Percentiles rank a stretch among this genome's conserved stretches.
Conservation (phyloP, 176 grass and related monocot genomes). For the Dactylis glomerata region DNA sequence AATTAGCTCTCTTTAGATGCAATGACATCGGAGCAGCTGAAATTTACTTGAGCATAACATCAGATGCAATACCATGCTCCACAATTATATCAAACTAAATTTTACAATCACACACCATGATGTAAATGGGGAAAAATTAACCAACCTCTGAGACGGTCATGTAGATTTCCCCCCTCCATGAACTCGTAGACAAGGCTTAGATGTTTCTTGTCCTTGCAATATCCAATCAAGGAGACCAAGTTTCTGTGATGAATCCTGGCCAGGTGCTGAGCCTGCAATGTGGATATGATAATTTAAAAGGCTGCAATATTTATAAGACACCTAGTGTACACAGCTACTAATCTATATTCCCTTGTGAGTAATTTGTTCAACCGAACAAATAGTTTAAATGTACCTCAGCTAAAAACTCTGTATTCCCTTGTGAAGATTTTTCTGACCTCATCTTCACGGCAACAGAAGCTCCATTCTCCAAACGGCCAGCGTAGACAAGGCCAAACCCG, state of each 20-base stretch:
- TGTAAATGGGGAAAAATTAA: not conserved
- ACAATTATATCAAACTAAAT: not conserved
- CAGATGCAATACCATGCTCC: too few relatives aligned
- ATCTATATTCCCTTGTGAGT: too few relatives aligned
- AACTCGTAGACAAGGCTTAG: not conserved
- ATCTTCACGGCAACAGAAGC: conserved; percentile 30
- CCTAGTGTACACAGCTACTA: not conserved
- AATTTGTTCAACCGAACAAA: not conserved
- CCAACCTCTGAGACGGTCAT: not conserved
- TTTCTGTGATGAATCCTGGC: not conserved
- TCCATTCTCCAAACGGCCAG: conserved; percentile 31
- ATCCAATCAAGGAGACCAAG: not conserved
- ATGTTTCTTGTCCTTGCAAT: conserved; percentile 6
- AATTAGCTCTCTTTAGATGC: not conserved
- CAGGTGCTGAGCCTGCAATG: not conserved
- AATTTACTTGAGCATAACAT: not conserved
- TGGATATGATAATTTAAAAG: not conserved
- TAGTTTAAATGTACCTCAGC: conserved; percentile 31
- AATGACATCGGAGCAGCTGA: not conserved
- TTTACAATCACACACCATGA: not conserved
- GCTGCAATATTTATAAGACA: not conserved
- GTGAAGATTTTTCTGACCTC: not conserved
- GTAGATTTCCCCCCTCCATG: not conserved
- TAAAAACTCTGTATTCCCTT: conserved; percentile 27
- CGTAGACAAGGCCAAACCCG: conserved; percentile 35